Evolutionary conservation across 345 rosid species (phyloP).

Genomic region (Anastatica hierochuntica): DNA sequence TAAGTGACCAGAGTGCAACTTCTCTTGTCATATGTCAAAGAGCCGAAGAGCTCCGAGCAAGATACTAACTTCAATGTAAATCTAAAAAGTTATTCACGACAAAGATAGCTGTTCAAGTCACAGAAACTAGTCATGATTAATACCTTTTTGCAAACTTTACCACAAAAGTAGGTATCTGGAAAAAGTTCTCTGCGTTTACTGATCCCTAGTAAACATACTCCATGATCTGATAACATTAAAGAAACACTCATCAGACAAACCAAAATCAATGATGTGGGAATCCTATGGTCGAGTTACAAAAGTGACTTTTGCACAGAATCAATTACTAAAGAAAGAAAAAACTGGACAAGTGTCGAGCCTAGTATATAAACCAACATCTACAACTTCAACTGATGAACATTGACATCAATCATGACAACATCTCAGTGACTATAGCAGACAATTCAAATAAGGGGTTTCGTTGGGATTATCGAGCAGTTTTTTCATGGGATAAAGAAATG

Average conservation of each 20-base stretch:
- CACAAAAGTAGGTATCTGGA: conserved; percentile 59
- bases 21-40: conserved; percentile 5
- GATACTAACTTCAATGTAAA: not conserved
- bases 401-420: conserved; percentile 2
- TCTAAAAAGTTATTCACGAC: not conserved
- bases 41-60: not conserved
- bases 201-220: conserved; percentile 40
- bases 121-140: not conserved
- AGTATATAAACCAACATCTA: no score
- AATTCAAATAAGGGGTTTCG: conserved; percentile 2
- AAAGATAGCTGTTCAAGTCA: not conserved
- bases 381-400: no score
- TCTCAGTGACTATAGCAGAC: not conserved
- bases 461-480: not conserved
- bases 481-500: not conserved
- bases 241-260: conserved; percentile 12
- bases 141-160: conserved; percentile 71
- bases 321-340: conserved; percentile 9
- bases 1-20: not conserved
- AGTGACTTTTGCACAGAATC: no score
- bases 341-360: not conserved
- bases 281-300: no score
- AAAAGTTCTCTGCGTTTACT: conserved; percentile 27
- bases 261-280: not conserved
- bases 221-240: conserved; percentile 55